Conservation (phyloP, 1,139 yeast species). For the Blastobotrys persicus region DNA sequence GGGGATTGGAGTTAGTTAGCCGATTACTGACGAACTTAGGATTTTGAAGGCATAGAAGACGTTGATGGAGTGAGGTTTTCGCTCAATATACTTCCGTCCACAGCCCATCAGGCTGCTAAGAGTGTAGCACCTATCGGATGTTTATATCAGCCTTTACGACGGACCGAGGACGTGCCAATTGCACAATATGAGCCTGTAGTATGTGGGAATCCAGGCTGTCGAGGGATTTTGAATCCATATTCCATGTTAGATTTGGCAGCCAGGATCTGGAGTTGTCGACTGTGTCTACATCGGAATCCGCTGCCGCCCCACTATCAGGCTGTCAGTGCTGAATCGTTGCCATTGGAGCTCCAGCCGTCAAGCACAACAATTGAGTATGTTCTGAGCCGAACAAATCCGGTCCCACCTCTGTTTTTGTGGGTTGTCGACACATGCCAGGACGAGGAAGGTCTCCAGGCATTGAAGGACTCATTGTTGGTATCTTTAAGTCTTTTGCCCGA, state of each 20-base stretch:
- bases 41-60: constrained; percentile 62
- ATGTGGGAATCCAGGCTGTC: constrained; percentile 53
- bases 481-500: constrained; percentile 61
- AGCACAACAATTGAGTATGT: constrained; percentile 60
- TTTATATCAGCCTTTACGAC: constrained; percentile 64
- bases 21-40: constrained; percentile 30
- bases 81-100: constrained; percentile 64
- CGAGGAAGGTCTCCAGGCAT: constrained; percentile 47
- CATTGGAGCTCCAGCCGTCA: constrained; percentile 39
- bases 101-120: constrained; percentile 56
- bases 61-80: constrained; percentile 65
- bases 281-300: constrained; percentile 57
- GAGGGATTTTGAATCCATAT: constrained; percentile 60
- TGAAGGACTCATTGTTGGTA: constrained; percentile 54
- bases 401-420: constrained; percentile 51
- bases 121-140: constrained; percentile 63
- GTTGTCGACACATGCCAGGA: constrained; percentile 69
- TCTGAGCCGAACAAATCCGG: constrained; percentile 45
- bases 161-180: constrained; percentile 37
- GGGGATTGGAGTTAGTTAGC: neutral
- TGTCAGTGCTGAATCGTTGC: constrained; percentile 28
- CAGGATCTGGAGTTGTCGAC: constrained; percentile 61
- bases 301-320: constrained; percentile 39
- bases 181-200: constrained; percentile 45
- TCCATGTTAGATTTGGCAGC: constrained; percentile 43